Evolutionary conservation across 2,329 filamentous ascomycete species (phyloP).

Genomic region (Arthrobotrys sphaeroides): DNA sequence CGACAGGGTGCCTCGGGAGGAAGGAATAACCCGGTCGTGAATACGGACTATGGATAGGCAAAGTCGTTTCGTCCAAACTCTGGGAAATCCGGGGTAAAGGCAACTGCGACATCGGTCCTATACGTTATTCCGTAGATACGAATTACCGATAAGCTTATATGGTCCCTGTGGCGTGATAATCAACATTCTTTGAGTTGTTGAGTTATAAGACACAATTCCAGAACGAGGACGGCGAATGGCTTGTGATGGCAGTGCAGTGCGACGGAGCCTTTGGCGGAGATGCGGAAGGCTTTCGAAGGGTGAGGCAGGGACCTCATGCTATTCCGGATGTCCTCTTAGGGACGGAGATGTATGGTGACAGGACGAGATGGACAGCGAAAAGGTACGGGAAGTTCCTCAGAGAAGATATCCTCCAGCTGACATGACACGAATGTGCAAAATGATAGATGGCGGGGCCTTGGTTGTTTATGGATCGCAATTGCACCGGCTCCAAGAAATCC

Average conservation of each 20-base stretch:
- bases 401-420: background rate
- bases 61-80: constrained; percentile 18
- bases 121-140: constrained; percentile 11
- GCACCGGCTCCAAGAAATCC: background rate
- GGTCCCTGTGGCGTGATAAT: background rate
- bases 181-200: background rate
- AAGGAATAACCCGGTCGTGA: constrained; percentile 30
- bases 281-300: background rate
- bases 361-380: background rate
- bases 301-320: background rate
- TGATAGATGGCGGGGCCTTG: background rate
- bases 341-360: background rate
- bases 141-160: constrained; percentile 11
- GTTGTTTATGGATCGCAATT: background rate
- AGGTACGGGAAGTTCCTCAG: background rate
- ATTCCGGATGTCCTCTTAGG: background rate
- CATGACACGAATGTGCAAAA: background rate
- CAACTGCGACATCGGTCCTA: background rate
- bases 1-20: background rate
- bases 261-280: background rate
- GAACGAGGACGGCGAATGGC: background rate
- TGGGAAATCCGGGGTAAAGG: constrained; percentile 9
- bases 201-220: background rate
- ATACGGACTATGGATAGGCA: constrained; percentile 9
- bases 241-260: background rate